phyloP scores from a whole-genome alignment of 176 grass and related monocot genomes.

The Avena sativa region DNA sequence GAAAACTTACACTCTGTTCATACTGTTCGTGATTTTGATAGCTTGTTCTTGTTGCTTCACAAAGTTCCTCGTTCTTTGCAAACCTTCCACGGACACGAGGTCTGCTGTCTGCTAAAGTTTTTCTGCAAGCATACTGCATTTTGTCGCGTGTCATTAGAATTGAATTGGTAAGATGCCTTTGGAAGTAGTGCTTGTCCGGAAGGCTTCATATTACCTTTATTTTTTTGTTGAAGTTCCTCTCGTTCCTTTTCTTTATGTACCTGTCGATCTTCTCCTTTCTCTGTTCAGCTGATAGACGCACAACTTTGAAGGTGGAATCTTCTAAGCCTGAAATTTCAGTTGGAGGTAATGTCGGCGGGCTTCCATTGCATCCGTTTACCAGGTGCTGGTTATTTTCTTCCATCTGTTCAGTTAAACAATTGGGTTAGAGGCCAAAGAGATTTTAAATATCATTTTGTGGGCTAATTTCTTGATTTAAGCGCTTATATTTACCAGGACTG shows the following conservation, averaged over 20 bases:
- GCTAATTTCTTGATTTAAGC: background rate
- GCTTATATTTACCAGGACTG: background rate
- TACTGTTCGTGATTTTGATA: slow-evolving; percentile 60
- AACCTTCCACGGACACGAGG: slow-evolving; percentile 93
- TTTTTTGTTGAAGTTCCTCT: slow-evolving; percentile 98
- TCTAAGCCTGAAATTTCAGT: slow-evolving; percentile 65
- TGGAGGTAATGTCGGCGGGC: slow-evolving; percentile 43
- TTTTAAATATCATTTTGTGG: background rate
- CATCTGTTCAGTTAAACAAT: slow-evolving; percentile 49
- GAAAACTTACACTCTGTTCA: slow-evolving; percentile 73
- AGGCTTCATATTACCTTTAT: slow-evolving; percentile 82
- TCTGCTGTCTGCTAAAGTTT: slow-evolving; percentile 96
- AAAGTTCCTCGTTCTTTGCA: slow-evolving; percentile 84
- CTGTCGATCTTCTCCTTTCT: slow-evolving; percentile 93
- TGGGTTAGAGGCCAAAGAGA: slow-evolving; percentile 15
- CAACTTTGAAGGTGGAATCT: slow-evolving; percentile 77
- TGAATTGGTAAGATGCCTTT: slow-evolving; percentile 28
- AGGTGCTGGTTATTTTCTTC: slow-evolving; percentile 64
- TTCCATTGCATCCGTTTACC: slow-evolving; percentile 55
- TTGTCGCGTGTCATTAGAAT: slow-evolving; percentile 36
- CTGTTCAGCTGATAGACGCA: slow-evolving; percentile 78
- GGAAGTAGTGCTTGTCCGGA: slow-evolving; percentile 23
- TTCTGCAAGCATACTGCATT: slow-evolving; percentile 96
- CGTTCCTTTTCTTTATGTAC: slow-evolving; percentile 91
- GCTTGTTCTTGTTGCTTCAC: slow-evolving; percentile 63